phyloP scores from a whole-genome alignment of 139 green algal species.

The Picochlorum costavermella region DNA sequence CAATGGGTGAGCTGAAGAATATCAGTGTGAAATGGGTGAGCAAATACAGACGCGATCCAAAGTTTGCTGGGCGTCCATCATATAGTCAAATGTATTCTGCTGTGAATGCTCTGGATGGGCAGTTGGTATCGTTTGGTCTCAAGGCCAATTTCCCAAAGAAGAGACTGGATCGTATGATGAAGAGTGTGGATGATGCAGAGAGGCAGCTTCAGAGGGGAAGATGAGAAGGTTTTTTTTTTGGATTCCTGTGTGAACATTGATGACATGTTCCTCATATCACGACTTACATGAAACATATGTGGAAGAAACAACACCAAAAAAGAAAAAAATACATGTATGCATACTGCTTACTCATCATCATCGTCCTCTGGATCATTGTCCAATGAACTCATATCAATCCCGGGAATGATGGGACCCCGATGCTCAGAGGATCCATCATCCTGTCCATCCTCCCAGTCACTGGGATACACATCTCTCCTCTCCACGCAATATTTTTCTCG shows the following conservation, averaged over 20 bases:
- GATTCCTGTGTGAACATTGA: too few relatives aligned
- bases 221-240: constrained; percentile 18
- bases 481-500: constrained; percentile 55
- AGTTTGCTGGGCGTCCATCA: constrained; percentile 64
- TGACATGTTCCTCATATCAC: not conserved
- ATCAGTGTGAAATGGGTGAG: constrained; percentile 11
- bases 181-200: constrained; percentile 63
- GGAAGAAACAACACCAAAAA: not conserved
- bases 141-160: constrained; percentile 82
- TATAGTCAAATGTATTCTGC: constrained; percentile 84
- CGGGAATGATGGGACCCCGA: constrained; percentile 21
- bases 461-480: constrained; percentile 40
- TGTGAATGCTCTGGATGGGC: constrained; percentile 78
- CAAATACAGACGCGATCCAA: constrained; percentile 31
- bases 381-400: constrained; percentile 43
- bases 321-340: constrained; percentile 5
- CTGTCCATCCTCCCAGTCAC: not conserved
- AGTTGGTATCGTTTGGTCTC: constrained; percentile 87
- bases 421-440: constrained; percentile 5
- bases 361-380: constrained; percentile 1
- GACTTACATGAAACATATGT: not conserved
- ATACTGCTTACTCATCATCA: not conserved
- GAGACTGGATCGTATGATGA: constrained; percentile 73
- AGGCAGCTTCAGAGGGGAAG: constrained; percentile 39
- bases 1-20: constrained; percentile 47